phyloP scores from a whole-genome alignment of 257 asterid species.

The Rehmannia glutinosa region DNA sequence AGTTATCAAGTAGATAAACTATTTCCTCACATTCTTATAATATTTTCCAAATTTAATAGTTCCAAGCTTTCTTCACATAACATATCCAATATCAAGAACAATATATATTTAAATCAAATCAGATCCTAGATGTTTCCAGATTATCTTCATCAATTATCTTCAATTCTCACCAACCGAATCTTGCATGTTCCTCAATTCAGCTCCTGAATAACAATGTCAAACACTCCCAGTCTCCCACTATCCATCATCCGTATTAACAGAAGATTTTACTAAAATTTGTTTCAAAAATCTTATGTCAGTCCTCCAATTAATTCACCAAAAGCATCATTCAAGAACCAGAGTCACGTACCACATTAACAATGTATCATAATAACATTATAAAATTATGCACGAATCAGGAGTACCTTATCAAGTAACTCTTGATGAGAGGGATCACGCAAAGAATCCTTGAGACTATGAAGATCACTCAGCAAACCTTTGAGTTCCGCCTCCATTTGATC shows the following conservation, averaged over 20 bases:
- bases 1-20: neutral
- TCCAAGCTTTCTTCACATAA: neutral
- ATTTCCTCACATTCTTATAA: no score
- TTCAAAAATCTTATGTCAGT: neutral
- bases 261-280: neutral
- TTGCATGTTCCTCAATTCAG: neutral
- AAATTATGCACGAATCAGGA: neutral
- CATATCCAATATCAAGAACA: neutral
- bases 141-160: neutral
- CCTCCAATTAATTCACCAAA: neutral
- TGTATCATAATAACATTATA: neutral
- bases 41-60: neutral
- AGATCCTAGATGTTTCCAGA: neutral
- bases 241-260: neutral
- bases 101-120: neutral
- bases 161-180: neutral
- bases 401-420: constrained; percentile 43
- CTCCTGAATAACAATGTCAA: neutral
- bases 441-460: constrained; percentile 42
- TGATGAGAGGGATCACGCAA: constrained; percentile 43
- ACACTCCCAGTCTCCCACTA: neutral
- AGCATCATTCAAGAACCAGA: constrained; percentile 11
- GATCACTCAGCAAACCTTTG: constrained; percentile 52
- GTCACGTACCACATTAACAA: neutral
- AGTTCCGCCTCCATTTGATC: constrained; percentile 61